A percentile compares a stretch with the other conserved stretches of the same genome.
Evolutionary conservation across 2,329 filamentous ascomycete species (phyloP).

Genomic region (Sporothrix variecibatus): DNA sequence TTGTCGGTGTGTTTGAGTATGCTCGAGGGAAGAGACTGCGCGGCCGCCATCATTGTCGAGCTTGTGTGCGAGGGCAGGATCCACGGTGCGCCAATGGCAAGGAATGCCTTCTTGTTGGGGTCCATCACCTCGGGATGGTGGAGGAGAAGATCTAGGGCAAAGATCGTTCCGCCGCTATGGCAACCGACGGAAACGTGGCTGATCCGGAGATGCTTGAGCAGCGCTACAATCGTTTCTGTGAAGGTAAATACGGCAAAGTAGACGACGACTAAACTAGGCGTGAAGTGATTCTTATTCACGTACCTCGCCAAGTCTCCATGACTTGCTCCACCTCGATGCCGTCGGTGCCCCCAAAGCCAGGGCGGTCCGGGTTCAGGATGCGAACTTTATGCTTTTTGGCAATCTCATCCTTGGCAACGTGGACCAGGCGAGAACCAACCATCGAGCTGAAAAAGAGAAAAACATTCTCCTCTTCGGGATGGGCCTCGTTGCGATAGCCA

Average conservation of each 20-base stretch:
- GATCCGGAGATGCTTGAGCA: slow-evolving; percentile 40
- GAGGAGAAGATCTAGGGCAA: slow-evolving; percentile 38
- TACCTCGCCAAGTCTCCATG: slow-evolving; percentile 27
- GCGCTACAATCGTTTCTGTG: slow-evolving; percentile 34
- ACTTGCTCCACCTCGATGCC: slow-evolving; percentile 32
- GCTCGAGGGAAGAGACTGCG: slow-evolving; percentile 32
- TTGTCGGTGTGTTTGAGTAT: slow-evolving; percentile 33
- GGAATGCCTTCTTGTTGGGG: slow-evolving; percentile 32
- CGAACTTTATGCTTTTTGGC: slow-evolving; percentile 39
- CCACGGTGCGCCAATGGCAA: slow-evolving; percentile 39
- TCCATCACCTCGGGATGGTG: slow-evolving; percentile 36
- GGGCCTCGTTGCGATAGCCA: slow-evolving; percentile 36
- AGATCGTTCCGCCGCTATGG: slow-evolving; percentile 39
- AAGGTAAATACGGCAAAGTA: not conserved
- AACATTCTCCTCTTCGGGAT: slow-evolving; percentile 35
- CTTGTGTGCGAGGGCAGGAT: slow-evolving; percentile 36
- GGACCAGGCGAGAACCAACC: slow-evolving; percentile 37
- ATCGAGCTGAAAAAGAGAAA: slow-evolving; percentile 38
- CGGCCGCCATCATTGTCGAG: slow-evolving; percentile 31
- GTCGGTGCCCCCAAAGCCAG: slow-evolving; percentile 42
- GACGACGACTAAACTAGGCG: not conserved
- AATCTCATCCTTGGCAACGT: slow-evolving; percentile 39
- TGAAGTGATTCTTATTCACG: not conserved
- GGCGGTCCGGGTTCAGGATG: slow-evolving; percentile 40
- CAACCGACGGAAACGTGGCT: slow-evolving; percentile 36